Evolutionary conservation across 2,329 filamentous ascomycete genomes (phyloP).

Genomic region (Shiraia bambusicola): DNA sequence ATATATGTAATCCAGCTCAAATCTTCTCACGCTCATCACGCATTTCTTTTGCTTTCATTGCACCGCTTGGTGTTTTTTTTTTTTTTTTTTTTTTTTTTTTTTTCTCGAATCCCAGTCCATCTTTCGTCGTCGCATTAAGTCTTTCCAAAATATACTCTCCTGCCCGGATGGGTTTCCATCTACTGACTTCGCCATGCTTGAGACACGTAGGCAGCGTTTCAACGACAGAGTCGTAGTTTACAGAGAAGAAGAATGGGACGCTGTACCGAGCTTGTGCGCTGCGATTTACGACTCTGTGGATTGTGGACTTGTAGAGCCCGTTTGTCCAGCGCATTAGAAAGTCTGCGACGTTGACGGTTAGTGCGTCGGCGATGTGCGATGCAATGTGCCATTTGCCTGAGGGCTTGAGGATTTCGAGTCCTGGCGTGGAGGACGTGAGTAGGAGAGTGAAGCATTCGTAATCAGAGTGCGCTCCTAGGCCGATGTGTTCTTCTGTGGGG

Average conservation of each 20-base stretch:
- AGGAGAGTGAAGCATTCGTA: slow-evolving; percentile 41
- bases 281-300: slow-evolving; percentile 53
- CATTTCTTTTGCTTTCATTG: too few relatives aligned
- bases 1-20: too few relatives aligned
- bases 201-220: slow-evolving; percentile 45
- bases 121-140: slow-evolving; percentile 36
- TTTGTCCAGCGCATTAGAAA: slow-evolving; percentile 56
- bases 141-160: slow-evolving; percentile 47
- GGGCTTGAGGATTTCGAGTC: slow-evolving; percentile 39
- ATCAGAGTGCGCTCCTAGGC: slow-evolving; percentile 44
- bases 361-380: slow-evolving; percentile 44
- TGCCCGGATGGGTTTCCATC: slow-evolving; percentile 41
- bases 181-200: slow-evolving; percentile 31
- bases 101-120: slow-evolving; percentile 30
- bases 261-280: slow-evolving; percentile 45
- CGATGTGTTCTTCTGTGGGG: slow-evolving; percentile 29
- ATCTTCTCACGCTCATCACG: too few relatives aligned
- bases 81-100: slow-evolving; percentile 12
- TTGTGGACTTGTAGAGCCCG: slow-evolving; percentile 51
- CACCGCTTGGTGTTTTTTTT: background rate
- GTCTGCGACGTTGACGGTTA: slow-evolving; percentile 57
- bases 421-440: slow-evolving; percentile 29
- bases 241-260: slow-evolving; percentile 52
- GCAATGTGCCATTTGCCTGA: slow-evolving; percentile 37
- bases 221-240: slow-evolving; percentile 45